Evolutionary conservation across 805 yeast genomes (phyloP), one percentile per base, ranked within the genome.

Genomic region (Yueomyces sp.): DNA sequence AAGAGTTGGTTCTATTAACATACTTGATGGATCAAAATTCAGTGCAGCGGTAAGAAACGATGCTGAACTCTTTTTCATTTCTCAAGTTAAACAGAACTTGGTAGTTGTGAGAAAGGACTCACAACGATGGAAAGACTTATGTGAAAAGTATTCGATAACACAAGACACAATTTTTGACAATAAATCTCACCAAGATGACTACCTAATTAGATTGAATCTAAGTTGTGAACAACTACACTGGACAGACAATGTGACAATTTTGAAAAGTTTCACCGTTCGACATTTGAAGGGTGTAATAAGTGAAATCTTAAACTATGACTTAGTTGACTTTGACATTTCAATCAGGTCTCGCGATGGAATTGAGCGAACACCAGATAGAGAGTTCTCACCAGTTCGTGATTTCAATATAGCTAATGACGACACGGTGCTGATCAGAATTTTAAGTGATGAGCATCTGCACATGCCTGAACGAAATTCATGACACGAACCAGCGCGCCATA

Each of bases 31-130:
- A 1, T 68, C 77, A 0, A 42, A 36, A 0, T 61, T 85, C 6
- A 54, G 64, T 3, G 44, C 39, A 0, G 67, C 60, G 2, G 82
- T 78, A 41, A 66, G 86, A 19, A 49, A 46, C 4, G 82, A 79
- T 49, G 81, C 84, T 1, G 95, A 86, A 56, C 55, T 83, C 4
- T 85, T 73, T 54, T 77, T 82, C 47, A 63, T 82, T 30, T 67
- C 77, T 4, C 46, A 1, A 53, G 55, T 1, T 55, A 59, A 4
- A 50, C 64, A 41, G 38, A 38, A 1, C 66, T 60, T 38, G 50
- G 60, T 26, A 39, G 37, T 12, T 37, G 19, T 4, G 42, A 41
- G 26, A 34, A 30, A 30, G 33, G 33, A 26, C 54, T 73, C 6
- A 30, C 27, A 28, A 38, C 37, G 37, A 30, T 79, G 82, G 81